Evolutionary conservation across 1,139 yeast genomes (phyloP).

Genomic region (Meyerozyma guilliermondii): DNA sequence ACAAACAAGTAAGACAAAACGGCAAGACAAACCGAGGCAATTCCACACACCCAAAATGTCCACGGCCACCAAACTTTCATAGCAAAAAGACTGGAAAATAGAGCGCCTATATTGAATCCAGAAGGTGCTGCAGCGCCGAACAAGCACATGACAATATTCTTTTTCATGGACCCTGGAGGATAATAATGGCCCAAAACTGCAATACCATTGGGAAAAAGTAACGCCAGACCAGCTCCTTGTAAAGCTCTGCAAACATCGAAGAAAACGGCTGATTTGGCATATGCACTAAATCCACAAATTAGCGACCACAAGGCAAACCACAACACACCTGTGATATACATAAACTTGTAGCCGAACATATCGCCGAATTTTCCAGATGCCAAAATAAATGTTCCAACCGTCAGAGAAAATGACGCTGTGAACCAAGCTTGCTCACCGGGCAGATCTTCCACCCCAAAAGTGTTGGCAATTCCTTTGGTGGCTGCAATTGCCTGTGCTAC

Average conservation of each 20-base stretch:
- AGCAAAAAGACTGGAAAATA: conserved; percentile 42
- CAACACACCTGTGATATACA: conserved; percentile 43
- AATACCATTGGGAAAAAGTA: conserved; percentile 51
- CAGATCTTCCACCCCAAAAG: conserved; percentile 28
- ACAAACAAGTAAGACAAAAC: conserved; percentile 32
- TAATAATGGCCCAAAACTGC: conserved; percentile 52
- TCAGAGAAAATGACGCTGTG: conserved; percentile 52
- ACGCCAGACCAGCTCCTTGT: conserved; percentile 59
- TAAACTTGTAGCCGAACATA: conserved; percentile 49
- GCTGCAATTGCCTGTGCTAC: conserved; percentile 43
- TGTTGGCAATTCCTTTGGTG: conserved; percentile 27
- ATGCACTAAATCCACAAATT: conserved; percentile 46
- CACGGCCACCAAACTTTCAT: conserved; percentile 51
- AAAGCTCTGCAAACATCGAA: conserved; percentile 50
- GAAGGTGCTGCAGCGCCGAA: conserved; percentile 59
- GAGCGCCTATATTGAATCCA: conserved; percentile 50
- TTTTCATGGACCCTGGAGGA: conserved; percentile 33
- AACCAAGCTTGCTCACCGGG: conserved; percentile 54
- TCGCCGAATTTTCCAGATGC: conserved; percentile 65
- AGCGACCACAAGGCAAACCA: conserved; percentile 48
- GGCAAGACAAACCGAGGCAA: conserved; percentile 18
- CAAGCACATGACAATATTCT: conserved; percentile 39
- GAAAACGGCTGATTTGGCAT: conserved; percentile 34
- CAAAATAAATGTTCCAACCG: conserved; percentile 60
- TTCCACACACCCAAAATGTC: conserved; percentile 46